Base-by-base conservation (phyloP, 192 early-diverging fungal species). In the Entophlyctis helioformis region DNA sequence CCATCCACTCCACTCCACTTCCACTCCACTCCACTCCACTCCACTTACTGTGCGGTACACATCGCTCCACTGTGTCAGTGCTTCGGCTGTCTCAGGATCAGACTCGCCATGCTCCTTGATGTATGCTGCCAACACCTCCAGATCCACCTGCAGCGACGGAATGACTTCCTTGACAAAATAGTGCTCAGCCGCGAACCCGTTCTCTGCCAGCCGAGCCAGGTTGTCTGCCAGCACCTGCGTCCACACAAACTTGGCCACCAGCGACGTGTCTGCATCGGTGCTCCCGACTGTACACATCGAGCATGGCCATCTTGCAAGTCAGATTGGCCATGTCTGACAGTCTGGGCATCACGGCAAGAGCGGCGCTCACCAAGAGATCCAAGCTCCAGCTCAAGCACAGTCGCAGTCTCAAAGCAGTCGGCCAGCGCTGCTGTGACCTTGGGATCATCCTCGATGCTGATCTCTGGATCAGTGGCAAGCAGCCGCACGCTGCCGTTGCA, bases 211-310 rank as follows among this genome's bases (percentile, higher is more conserved):
- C 13, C 72, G 58, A 3, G 62, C 33, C 1, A 84, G 44, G 45
- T 84, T 84, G 27, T 84, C 77, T 25, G 78, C 71, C 2, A 84
- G 48, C n/a, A 77, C 52, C 57, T 71, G 38, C 36, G 20, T 21
- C 78, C 81, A 81, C 15, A 77, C 64, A 59, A 86, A 84, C 42
- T 76, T 78, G 25, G 77, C 27, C 1, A 69, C 54, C 0, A 78
- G 49, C 6, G 57, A 51, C 23, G 70, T 70, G 45, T 78, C 75
- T 24, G 75, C 65, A 8, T 65, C 36, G 26, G 58, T 58, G 28
- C 43, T 51, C 20, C 57, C 58, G 23, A 62, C 53, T 56, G 31
- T 22, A 31, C 9, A 23, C 36, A 24, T 21, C 12, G n/a, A 13
- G 15, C n/a, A 46, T 1, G 12, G 24, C 21, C 50, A n/a, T n/a